Base-by-base conservation (phyloP, 495 filamentous ascomycete species). In the Podospora tetraspora region DNA sequence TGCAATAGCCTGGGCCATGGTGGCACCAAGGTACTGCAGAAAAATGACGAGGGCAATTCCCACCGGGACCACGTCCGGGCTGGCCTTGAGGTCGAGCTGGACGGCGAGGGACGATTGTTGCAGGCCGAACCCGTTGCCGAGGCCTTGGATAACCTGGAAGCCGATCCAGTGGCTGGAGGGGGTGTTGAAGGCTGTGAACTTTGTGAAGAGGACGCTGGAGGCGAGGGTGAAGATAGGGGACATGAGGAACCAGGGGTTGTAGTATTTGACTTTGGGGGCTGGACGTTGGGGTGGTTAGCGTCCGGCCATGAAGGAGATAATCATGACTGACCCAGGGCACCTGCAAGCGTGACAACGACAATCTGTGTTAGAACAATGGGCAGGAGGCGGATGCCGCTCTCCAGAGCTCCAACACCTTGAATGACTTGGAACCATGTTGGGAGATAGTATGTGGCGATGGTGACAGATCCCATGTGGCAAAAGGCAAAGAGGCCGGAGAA, bases 401-500 rank as follows among this genome's bases (percentile, higher is more conserved):
- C 75, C 9, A 78, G 70, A 19, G 84, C 80, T 0, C 74, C 75
- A 19, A 76, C 77, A 0, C 76, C 79, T 64, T 84, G 76, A 66
- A 86, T 83, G 16, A 79, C 82, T 71, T 91, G 89, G 75, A 91
- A 89, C 83, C 84, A 90, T 63, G 87, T 81, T 0, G 86, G 86
- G 3, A 89, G 76, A 58, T 86, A 86, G 68, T 85, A 87, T 1
- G 83, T 69, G 57, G 79, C 69, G 16, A 79, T 73, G 5, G 68
- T 63, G 25, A 76, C 56, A 16, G 59, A 69, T 12, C 69, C 71
- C 37, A 73, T 66, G 37, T 73, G 69, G 29, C 43, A 62, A 52
- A 70, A 73, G n/a, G 70, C 66, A 37, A 71, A 73, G 21, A 73
- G 12, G 30, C 37, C 37, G 10, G 62, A 37, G 19, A 65, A 63